Evolutionary conservation across 2,329 filamentous ascomycete genomes (phyloP).

Genomic region (Mycogone perniciosa): DNA sequence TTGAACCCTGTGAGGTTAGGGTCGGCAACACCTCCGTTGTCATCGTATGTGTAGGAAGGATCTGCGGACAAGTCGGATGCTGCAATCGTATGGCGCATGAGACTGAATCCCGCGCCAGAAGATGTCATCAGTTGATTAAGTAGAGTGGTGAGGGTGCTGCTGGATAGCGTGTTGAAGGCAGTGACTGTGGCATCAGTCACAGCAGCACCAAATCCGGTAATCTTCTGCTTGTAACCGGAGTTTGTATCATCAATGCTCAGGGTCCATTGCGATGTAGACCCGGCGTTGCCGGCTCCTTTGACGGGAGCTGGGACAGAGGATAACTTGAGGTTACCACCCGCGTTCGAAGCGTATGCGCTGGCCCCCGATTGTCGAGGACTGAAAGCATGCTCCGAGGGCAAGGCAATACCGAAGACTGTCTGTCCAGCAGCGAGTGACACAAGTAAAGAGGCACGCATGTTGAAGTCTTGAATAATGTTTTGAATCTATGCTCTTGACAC

Average conservation of each 20-base stretch:
- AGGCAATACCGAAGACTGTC: constrained; percentile 3
- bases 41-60: constrained; percentile 34
- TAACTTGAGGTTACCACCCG: constrained; percentile 30
- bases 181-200: constrained; percentile 36
- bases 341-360: constrained; percentile 29
- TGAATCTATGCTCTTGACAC: too few relatives aligned
- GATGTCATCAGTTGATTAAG: constrained; percentile 29
- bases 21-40: constrained; percentile 27
- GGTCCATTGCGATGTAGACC: constrained; percentile 29
- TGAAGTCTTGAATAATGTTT: neutral
- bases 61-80: constrained; percentile 33
- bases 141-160: constrained; percentile 24
- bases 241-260: constrained; percentile 32
- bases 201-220: constrained; percentile 34
- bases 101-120: constrained; percentile 29
- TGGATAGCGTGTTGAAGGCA: constrained; percentile 28
- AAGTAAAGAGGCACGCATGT: constrained; percentile 9
- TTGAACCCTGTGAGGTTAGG: constrained; percentile 24
- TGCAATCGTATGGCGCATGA: constrained; percentile 34
- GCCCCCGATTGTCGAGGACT: constrained; percentile 7
- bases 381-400: constrained; percentile 2
- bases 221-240: constrained; percentile 31
- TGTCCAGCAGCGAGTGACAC: constrained; percentile 5
- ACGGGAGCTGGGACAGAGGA: constrained; percentile 27
- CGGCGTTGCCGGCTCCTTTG: constrained; percentile 26